Base-by-base conservation (phyloP, 2,329 filamentous ascomycete species). In the Aspergillus sp. region DNA sequence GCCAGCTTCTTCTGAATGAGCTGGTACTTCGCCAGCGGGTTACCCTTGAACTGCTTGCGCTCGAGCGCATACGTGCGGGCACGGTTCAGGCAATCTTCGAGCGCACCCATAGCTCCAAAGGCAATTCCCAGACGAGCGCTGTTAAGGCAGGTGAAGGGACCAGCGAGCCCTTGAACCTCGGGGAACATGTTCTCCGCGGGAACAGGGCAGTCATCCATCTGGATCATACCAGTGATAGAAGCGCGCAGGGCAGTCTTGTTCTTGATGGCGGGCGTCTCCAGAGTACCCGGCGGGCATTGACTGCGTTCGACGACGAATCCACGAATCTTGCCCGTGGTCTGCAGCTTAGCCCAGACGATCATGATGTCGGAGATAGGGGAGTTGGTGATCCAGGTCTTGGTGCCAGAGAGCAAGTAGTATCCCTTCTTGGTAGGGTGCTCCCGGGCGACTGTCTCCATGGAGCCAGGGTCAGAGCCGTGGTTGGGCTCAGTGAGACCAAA, bases 1-100 rank as follows among this genome's bases (percentile, higher is more conserved):
- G 94, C 90, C 63, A 99, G 83, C 82, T 99, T 99, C 86, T 97
- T 97, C 83, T 99, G 95, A 55, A 99, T 86, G 13, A 99, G 87
- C 81, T 99, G 95, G 74, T 99, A 99, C 76, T 91, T 96, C 42
- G 94, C 95, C 56, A 99, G 83, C 0, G 94, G 93, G 77, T 98
- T 98, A 53, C 88, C 88, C 81, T 96, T 96, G 85, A 99, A 99
- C 77, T 99, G 95, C 79, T 90, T 94, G 65, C 95, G 85, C 77
- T 97, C 93, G 54, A 99, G 80, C n/a, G 93, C 87, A 74, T 99
- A 99, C 11, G 88, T 87, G 63, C 94, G 84, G 3, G 95, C 87
- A 54, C 93, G 86, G 17, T 83, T 81, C 64, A 99, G 87, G 74
- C 91, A 95, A 77, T 99, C 95, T 78, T 99, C 95, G 32, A 99